Percentiles rank a stretch among this genome's conserved stretches.
phyloP scores from a whole-genome alignment of 208 protist species.

The Naegleria lovaniensis region DNA sequence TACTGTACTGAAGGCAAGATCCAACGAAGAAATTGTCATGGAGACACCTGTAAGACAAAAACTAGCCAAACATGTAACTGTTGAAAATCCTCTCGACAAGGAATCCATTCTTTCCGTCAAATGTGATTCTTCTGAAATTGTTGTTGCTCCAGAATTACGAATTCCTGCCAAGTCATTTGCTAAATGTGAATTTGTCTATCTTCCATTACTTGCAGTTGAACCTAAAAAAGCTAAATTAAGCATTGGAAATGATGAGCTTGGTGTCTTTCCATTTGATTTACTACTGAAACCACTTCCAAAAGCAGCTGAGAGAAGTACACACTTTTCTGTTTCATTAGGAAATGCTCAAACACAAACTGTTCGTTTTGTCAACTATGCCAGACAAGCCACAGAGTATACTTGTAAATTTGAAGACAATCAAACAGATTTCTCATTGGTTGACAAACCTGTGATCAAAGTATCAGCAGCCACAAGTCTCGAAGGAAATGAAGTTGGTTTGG shows the following conservation, averaged over 20 bases:
- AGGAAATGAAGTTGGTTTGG: conserved; percentile 76
- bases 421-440: conserved; percentile 46
- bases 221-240: conserved; percentile 58
- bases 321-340: conserved; percentile 74
- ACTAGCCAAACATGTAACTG: conserved; percentile 56
- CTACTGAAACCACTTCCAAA: conserved; percentile 54
- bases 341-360: conserved; percentile 49
- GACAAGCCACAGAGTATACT: conserved; percentile 70
- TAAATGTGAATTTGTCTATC: conserved; percentile 65
- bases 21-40: conserved; percentile 58
- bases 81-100: conserved; percentile 78
- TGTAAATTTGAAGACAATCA: conserved; percentile 47
- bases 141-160: conserved; percentile 53
- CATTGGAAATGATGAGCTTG: conserved; percentile 67
- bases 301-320: conserved; percentile 60
- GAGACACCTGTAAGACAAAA: conserved; percentile 64
- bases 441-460: conserved; percentile 50
- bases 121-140: conserved; percentile 47
- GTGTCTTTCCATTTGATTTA: conserved; percentile 66
- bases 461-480: conserved; percentile 41
- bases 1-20: conserved; percentile 51
- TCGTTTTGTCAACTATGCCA: conserved; percentile 47
- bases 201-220: conserved; percentile 68
- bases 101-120: conserved; percentile 56
- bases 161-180: conserved; percentile 56